phyloP scores from a whole-genome alignment of 2,329 filamentous ascomycete species.

The Penicillium sclerotigenum region DNA sequence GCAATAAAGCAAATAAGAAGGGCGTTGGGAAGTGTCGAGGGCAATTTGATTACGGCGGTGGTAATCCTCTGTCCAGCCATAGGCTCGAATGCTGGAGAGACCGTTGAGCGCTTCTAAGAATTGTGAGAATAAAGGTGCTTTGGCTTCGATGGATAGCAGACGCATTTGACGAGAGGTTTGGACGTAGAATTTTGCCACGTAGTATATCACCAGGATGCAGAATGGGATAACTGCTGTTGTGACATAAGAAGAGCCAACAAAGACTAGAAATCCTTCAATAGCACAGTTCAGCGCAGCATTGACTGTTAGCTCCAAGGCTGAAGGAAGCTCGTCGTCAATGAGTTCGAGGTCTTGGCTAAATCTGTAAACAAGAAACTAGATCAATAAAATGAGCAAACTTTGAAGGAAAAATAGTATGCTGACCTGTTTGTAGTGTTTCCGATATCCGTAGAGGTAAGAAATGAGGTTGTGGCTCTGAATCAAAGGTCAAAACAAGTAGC shows the following conservation, averaged over 20 bases:
- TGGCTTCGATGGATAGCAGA: slow-evolving; percentile 55
- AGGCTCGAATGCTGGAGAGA: slow-evolving; percentile 51
- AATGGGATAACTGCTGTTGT: slow-evolving; percentile 39
- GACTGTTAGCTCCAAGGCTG: slow-evolving; percentile 22
- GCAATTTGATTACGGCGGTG: slow-evolving; percentile 20
- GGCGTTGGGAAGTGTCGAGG: slow-evolving; percentile 7
- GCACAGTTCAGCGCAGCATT: slow-evolving; percentile 24
- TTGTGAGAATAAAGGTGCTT: slow-evolving; percentile 46
- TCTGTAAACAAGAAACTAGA: slow-evolving; percentile 1
- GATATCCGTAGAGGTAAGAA: slow-evolving; percentile 23
- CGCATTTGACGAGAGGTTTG: slow-evolving; percentile 51
- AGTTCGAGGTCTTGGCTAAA: slow-evolving; percentile 35
- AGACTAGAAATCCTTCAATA: slow-evolving; percentile 34
- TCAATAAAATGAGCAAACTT: background rate
- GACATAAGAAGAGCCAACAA: slow-evolving; percentile 39
- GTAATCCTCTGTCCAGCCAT: slow-evolving; percentile 47
- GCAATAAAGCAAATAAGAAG: slow-evolving; percentile 7
- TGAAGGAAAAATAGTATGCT: background rate
- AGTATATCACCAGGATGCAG: slow-evolving; percentile 37
- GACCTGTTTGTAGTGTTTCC: slow-evolving; percentile 21
- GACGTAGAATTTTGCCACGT: slow-evolving; percentile 48
- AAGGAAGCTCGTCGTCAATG: slow-evolving; percentile 30
- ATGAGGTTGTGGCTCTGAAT: slow-evolving; percentile 28
- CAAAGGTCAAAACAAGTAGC: slow-evolving; percentile 12
- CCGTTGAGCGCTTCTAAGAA: slow-evolving; percentile 47